Conservation (phyloP, 164 flowering plant species). For the Vitis amurensis region DNA sequence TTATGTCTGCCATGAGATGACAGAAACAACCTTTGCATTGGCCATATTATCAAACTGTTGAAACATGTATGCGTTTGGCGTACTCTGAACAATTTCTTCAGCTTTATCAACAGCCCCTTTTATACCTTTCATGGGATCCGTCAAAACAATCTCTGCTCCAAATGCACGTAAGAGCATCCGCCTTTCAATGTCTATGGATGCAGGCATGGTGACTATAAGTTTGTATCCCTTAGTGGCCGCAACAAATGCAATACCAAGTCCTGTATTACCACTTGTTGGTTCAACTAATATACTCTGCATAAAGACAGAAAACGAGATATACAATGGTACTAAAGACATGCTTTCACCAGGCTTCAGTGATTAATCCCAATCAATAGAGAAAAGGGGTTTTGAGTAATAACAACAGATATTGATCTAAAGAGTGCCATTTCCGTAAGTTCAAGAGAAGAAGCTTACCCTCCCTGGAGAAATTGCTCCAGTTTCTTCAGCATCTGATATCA, state of each 20-base stretch:
- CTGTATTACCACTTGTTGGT: conserved; percentile 87
- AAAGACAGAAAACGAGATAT: background rate
- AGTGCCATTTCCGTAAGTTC: no score
- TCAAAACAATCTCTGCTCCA: conserved; percentile 77
- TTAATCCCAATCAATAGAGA: background rate
- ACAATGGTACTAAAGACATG: background rate
- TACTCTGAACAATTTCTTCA: conserved; percentile 59
- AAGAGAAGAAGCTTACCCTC: conserved; percentile 44
- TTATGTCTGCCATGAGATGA: background rate
- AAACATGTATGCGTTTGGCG: conserved; percentile 78
- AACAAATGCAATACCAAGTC: conserved; percentile 80
- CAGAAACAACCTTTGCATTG: conserved; percentile 50
- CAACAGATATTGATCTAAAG: background rate
- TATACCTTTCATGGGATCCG: conserved; percentile 70
- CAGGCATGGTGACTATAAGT: conserved; percentile 77
- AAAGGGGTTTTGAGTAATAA: background rate
- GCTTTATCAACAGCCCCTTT: conserved; percentile 85
- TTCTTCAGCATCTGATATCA: conserved; percentile 79
- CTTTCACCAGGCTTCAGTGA: background rate
- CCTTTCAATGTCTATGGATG: conserved; percentile 71
- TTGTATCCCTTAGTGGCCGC: conserved; percentile 80
- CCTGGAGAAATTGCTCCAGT: conserved; percentile 67
- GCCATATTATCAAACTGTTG: conserved; percentile 74
- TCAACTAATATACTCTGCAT: conserved; percentile 73
- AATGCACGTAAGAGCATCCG: conserved; percentile 77